Percentiles rank a stretch among this genome's conserved stretches.
Conservation (phyloP, 768 basidiomycete genomes). For the Coprinopsis marcescibilis region DNA sequence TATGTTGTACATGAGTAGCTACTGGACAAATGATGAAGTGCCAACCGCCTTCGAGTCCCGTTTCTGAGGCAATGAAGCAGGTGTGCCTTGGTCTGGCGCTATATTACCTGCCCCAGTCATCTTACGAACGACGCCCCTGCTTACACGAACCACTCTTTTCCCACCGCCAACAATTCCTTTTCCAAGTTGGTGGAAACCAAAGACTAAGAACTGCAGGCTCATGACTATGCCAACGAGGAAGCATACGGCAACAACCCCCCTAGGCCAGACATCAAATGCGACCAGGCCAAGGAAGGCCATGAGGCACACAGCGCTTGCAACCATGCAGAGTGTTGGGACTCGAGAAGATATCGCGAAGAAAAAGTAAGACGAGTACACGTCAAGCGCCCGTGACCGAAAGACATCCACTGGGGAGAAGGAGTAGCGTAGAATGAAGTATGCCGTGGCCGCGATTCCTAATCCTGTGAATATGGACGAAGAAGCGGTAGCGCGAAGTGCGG, state of each 20-base stretch:
- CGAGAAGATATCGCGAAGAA: conserved; percentile 68
- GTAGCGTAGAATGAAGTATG: conserved; percentile 65
- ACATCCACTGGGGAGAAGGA: conserved; percentile 21
- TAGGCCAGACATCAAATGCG: conserved; percentile 60
- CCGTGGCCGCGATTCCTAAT: conserved; percentile 55
- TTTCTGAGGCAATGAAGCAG: too few relatives aligned
- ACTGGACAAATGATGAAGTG: too few relatives aligned
- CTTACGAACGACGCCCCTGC: neutral
- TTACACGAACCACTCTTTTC: neutral
- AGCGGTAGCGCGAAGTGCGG: conserved; percentile 48
- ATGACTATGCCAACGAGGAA: conserved; percentile 53
- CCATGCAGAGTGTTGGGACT: conserved; percentile 57
- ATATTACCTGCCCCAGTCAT: neutral
- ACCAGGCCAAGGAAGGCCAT: conserved; percentile 56
- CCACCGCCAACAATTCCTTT: conserved; percentile 21
- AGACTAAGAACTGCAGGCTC: conserved; percentile 63
- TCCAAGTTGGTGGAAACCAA: conserved; percentile 36
- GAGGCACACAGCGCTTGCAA: conserved; percentile 49
- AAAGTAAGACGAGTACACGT: conserved; percentile 55
- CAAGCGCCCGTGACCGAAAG: conserved; percentile 40
- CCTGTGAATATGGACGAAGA: conserved; percentile 56
- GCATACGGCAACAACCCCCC: conserved; percentile 53
- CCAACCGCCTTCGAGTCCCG: too few relatives aligned
- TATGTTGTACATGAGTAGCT: too few relatives aligned
- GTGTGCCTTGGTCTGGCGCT: too few relatives aligned